Evolutionary conservation across 225 moss, liverwort and hornwort species (phyloP).

Genomic region (Antitrichia curtipendula): DNA sequence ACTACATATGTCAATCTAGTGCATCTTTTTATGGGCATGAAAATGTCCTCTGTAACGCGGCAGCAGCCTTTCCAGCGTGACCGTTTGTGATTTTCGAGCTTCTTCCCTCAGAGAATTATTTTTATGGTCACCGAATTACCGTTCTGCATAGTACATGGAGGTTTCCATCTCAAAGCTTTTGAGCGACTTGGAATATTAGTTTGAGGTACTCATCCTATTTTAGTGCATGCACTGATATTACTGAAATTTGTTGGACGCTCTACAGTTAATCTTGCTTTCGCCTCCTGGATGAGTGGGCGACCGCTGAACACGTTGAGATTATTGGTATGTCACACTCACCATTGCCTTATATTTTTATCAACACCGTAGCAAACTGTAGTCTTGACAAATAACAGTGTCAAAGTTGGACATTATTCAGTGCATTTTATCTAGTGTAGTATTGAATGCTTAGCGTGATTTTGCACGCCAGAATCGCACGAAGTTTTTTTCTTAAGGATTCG

Average conservation of each 20-base stretch:
- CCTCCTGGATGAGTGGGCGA: constrained; percentile 72
- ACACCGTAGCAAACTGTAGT: background rate
- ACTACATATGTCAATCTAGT: background rate
- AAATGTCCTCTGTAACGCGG: background rate
- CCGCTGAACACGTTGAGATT: constrained; percentile 59
- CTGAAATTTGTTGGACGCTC: background rate
- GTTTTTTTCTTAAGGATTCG: background rate
- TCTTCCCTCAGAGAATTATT: background rate
- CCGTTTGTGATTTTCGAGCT: background rate
- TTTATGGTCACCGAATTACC: background rate
- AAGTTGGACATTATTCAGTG: background rate
- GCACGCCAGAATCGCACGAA: background rate
- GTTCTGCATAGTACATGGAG: background rate
- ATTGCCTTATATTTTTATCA: background rate
- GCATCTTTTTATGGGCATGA: background rate
- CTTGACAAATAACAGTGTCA: background rate
- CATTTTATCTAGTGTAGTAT: background rate
- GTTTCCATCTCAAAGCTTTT: background rate
- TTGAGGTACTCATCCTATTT: background rate
- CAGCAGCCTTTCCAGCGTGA: background rate
- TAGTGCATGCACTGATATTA: background rate
- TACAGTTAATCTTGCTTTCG: constrained; percentile 90
- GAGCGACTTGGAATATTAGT: background rate
- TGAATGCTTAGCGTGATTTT: background rate
- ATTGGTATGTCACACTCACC: constrained; percentile 32